Percentiles rank a stretch among this genome's conserved stretches.
These are phyloP conservation scores for Dimargaris xerosporica DNA, from an alignment of 192 early-diverging fungal species.

Conservation along the genomic window DNA sequence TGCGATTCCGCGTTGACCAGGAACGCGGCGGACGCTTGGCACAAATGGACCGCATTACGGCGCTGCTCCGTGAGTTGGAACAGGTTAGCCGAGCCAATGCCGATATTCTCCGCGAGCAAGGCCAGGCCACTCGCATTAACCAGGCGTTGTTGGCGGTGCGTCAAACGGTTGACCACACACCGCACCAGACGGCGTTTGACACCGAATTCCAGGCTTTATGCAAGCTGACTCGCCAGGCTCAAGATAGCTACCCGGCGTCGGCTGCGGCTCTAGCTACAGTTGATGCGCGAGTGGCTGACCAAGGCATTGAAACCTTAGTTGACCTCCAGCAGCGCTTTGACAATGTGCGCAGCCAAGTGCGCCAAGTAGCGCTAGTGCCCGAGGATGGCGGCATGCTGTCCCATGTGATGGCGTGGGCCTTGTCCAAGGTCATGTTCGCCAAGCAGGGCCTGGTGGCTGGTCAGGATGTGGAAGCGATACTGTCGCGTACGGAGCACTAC, in stretches of 20 bases:
- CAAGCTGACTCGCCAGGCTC: slow-evolving; percentile 32
- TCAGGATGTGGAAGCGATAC: slow-evolving; percentile 68
- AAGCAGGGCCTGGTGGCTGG: slow-evolving; percentile 77
- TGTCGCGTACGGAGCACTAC: slow-evolving; percentile 62
- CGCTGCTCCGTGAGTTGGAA: slow-evolving; percentile 62
- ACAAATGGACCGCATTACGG: slow-evolving; percentile 61
- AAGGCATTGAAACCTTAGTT: slow-evolving; percentile 44
- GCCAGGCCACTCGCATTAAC: slow-evolving; percentile 5
- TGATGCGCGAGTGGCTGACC: slow-evolving; percentile 33
- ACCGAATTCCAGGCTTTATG: slow-evolving; percentile 49
- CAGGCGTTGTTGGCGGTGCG: slow-evolving; percentile 8
- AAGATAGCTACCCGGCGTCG: slow-evolving; percentile 27
- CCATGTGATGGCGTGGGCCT: slow-evolving; percentile 49
- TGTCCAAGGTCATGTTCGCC: slow-evolving; percentile 66
- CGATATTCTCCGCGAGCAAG: slow-evolving; percentile 27
- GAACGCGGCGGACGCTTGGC: slow-evolving; percentile 83
- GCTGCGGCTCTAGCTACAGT: slow-evolving; percentile 47
- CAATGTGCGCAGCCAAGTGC: slow-evolving; percentile 46
- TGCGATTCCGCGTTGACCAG: slow-evolving; percentile 66
- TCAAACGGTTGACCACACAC: neutral
- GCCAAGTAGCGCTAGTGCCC: slow-evolving; percentile 68
- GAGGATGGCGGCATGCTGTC: slow-evolving; percentile 74
- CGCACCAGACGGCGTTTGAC: slow-evolving; percentile 42
- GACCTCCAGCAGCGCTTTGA: slow-evolving; percentile 60
- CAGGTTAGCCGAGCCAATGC: slow-evolving; percentile 43